Conservation (phyloP, 1,284 basidiomycete species). For the Ceraceosorus guamensis region DNA sequence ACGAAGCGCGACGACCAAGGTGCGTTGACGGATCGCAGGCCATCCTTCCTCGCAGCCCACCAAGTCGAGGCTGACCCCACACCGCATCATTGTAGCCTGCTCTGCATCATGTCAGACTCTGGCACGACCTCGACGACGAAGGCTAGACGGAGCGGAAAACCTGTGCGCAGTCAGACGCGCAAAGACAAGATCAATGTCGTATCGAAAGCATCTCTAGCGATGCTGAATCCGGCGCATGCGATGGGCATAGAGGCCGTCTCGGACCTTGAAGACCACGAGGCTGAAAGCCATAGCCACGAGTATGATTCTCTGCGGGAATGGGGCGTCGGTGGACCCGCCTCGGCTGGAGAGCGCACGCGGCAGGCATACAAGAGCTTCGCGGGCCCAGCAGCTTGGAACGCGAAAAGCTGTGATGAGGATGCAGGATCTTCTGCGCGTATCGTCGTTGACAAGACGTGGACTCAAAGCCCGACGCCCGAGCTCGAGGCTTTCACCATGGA, state of each 20-base stretch:
- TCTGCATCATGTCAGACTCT: too few relatives aligned
- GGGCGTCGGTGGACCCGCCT: neutral
- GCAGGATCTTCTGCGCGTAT: too few relatives aligned
- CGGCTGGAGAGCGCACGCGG: neutral
- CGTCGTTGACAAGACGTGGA: neutral
- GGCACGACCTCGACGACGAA: too few relatives aligned
- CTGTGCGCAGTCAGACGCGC: neutral
- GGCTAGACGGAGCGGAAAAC: too few relatives aligned
- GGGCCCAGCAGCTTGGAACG: neutral
- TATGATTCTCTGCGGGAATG: neutral
- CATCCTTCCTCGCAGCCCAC: too few relatives aligned
- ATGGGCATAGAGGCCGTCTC: conserved; percentile 35
- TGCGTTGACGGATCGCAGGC: too few relatives aligned
- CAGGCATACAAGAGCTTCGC: too few relatives aligned
- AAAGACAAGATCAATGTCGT: conserved; percentile 40
- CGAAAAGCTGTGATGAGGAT: neutral
- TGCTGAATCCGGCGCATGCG: conserved; percentile 39
- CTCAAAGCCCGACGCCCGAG: conserved; percentile 21
- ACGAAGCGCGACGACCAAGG: too few relatives aligned
- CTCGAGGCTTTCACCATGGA: conserved; percentile 31
- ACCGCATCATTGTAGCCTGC: too few relatives aligned
- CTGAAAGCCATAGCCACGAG: neutral
- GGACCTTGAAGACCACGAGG: conserved; percentile 2
- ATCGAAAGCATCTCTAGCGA: conserved; percentile 39
- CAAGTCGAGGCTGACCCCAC: too few relatives aligned